Conservation (phyloP, 2,329 filamentous ascomycete genomes). For the Colletotrichum falcatum region DNA sequence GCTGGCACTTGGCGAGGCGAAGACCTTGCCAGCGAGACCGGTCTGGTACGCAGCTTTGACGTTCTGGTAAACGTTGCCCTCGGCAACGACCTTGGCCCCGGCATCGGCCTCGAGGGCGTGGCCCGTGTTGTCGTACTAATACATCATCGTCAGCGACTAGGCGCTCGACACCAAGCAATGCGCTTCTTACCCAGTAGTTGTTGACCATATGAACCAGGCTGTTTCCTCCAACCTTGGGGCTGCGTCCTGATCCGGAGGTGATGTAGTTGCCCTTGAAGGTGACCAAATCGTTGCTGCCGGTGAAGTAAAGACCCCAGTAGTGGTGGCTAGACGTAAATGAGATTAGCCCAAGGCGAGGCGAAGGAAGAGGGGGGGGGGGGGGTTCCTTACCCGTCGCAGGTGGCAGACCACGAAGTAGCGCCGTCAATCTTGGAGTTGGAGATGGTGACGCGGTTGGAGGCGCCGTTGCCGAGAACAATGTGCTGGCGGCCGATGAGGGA, state of each 20-base stretch:
- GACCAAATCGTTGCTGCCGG: slow-evolving; percentile 66
- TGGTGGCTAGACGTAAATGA: slow-evolving; percentile 55
- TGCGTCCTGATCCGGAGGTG: slow-evolving; percentile 60
- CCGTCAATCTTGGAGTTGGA: slow-evolving; percentile 72
- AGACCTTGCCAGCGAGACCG: slow-evolving; percentile 49
- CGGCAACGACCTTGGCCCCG: slow-evolving; percentile 59
- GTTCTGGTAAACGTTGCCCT: slow-evolving; percentile 70
- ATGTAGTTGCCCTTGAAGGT: slow-evolving; percentile 72
- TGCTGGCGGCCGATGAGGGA: slow-evolving; percentile 70
- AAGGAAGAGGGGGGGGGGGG: neutral
- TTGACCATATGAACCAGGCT: slow-evolving; percentile 70
- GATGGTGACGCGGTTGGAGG: slow-evolving; percentile 68
- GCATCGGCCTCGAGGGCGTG: slow-evolving; percentile 68
- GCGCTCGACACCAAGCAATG: neutral
- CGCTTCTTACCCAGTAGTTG: slow-evolving; percentile 63
- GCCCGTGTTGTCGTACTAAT: slow-evolving; percentile 43
- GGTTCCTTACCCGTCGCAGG: slow-evolving; percentile 59
- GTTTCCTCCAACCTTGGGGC: slow-evolving; percentile 68
- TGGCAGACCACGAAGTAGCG: slow-evolving; percentile 63
- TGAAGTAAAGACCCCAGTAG: slow-evolving; percentile 71
- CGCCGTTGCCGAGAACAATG: slow-evolving; percentile 67
- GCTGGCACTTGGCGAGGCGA: slow-evolving; percentile 32
- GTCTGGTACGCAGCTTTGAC: slow-evolving; percentile 57
- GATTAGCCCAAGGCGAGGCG: neutral
- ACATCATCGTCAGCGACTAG: neutral